phyloP scores from a whole-genome alignment of 1,284 basidiomycete genomes.

The Fomitiporia mediterranea region DNA sequence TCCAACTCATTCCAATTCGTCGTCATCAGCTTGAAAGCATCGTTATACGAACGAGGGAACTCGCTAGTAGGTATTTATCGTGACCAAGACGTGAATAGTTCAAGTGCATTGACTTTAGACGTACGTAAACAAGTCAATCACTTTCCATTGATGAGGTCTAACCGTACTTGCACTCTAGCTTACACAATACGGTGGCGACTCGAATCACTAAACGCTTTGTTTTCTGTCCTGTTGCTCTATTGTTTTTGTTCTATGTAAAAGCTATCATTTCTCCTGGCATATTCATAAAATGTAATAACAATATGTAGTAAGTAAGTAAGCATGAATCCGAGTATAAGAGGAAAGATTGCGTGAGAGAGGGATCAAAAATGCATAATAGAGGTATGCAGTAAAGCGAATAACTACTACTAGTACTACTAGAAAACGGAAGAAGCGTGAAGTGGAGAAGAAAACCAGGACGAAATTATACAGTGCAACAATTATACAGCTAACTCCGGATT shows the following conservation, averaged over 20 bases:
- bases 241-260: background rate
- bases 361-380: background rate
- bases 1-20: conserved; percentile 89
- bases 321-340: background rate
- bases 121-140: conserved; percentile 45
- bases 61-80: conserved; percentile 92
- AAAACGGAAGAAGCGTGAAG: background rate
- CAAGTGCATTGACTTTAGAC: conserved; percentile 83
- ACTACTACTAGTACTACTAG: background rate
- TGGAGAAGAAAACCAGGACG: background rate
- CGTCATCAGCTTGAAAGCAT: conserved; percentile 93
- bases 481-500: conserved; percentile 7
- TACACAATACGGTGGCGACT: conserved; percentile 42
- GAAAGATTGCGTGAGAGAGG: background rate
- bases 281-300: conserved; percentile 15
- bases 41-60: conserved; percentile 86
- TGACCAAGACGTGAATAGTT: conserved; percentile 91
- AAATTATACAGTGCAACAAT: background rate
- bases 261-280: background rate
- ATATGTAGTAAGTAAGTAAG: conserved; percentile 13
- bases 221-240: background rate
- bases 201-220: conserved; percentile 24
- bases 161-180: conserved; percentile 29
- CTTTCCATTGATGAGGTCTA: background rate
- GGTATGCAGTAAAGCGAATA: background rate